These are phyloP conservation scores for Sugiyamaella lignohabitans DNA, from an alignment of 805 yeast species.

Conservation along the genomic window DNA sequence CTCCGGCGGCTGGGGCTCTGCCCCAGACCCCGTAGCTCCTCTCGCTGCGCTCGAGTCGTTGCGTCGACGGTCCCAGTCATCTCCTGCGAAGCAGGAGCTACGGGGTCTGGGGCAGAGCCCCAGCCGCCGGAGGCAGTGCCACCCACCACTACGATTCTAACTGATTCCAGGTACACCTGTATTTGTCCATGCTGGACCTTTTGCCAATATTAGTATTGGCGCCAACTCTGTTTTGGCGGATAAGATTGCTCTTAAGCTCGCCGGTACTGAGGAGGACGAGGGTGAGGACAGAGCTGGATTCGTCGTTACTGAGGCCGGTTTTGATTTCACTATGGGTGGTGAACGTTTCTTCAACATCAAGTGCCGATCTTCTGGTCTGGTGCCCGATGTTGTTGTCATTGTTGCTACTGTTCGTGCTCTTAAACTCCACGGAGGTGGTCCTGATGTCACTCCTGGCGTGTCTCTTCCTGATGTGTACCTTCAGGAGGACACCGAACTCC, in stretches of 20 bases:
- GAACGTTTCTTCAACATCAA: constrained; percentile 94
- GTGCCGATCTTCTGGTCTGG: constrained; percentile 86
- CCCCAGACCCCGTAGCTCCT: no score
- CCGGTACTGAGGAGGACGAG: constrained; percentile 54
- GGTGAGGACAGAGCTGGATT: constrained; percentile 48
- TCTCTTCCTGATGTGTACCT: constrained; percentile 77
- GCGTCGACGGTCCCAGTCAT: no score
- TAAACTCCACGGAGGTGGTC: constrained; percentile 95
- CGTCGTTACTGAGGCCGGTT: constrained; percentile 96
- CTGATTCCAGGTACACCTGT: no score
- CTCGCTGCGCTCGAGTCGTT: no score
- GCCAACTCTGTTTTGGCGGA: constrained; percentile 94
- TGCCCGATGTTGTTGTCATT: constrained; percentile 85
- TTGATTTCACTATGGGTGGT: constrained; percentile 99
- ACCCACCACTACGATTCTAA: no score
- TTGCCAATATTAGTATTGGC: constrained; percentile 95
- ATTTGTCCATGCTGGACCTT: constrained; percentile 97
- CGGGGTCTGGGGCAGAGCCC: no score
- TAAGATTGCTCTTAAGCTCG: constrained; percentile 82
- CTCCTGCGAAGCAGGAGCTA: no score
- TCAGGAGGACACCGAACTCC: constrained; percentile 73
- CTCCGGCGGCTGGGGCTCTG: no score
- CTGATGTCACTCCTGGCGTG: constrained; percentile 91
- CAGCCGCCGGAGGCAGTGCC: no score
- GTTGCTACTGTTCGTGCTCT: constrained; percentile 96